Base-by-base conservation (phyloP, 768 basidiomycete genomes). In the Tulasnella sp. region DNA sequence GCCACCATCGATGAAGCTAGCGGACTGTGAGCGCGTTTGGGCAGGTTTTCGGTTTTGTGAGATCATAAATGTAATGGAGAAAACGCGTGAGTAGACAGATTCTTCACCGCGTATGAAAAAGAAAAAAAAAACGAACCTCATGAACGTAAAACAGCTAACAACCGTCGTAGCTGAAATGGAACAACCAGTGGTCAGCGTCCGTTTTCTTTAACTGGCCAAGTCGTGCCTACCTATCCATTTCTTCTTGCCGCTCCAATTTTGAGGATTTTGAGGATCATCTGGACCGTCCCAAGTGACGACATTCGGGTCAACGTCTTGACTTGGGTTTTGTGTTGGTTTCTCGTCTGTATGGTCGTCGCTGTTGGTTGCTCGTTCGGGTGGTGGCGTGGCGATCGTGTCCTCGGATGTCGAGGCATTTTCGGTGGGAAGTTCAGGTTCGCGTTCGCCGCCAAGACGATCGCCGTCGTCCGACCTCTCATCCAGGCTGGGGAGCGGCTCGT, bases 1-100 rank as follows among this genome's bases (percentile, higher is more conserved):
- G 93, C 91, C 1, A 93, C 86, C 90, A 93, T 93, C 5, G 92
- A 89, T 5, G 93, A 94, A 0, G 92, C 90, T 0, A 94, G 86
- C 0, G 92, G 91, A 9, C 87, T 87, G 46, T 39, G 7, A 44
- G 44, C 44, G 75, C 24, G n/a, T 38, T n/a, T n/a, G 73, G 27
- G 31, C 19, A 72, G 39, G 14, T 24, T n/a, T 36, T n/a, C n/a
- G 34, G 10, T 19, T 73, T n/a, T 9, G 36, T 73, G 38, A 44
- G 12, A 44, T 44, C 44, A 44, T 44, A 44, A 3, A 16, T 44
- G 12, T 44, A 44, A 14, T 3, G 44, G 10, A 16, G 8, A 14
- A 16, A 44, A 44, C n/a, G 24, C 52, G n/a, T 52, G 0, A 52
- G 24, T n/a, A 10, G 24, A 5, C 21, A 39, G 6, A 9, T 10